Evolutionary conservation across 257 asterid species (phyloP), one percentile per base, ranked within the genome.

Genomic region (Capsicum baccatum): DNA sequence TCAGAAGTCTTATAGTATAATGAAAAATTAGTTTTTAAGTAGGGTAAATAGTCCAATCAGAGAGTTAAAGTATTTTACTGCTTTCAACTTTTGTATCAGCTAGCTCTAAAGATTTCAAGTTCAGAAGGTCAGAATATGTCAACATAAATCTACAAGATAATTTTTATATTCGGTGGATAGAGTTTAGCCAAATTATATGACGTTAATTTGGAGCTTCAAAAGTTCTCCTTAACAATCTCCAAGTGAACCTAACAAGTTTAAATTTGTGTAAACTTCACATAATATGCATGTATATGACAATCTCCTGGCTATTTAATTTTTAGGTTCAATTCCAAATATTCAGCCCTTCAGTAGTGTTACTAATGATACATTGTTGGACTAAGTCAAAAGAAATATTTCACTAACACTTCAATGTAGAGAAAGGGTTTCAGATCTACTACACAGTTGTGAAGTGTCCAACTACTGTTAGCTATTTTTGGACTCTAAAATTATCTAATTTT

Each of bases 71-170:
- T 6, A 52, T 82, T 57, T 67, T 79, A 52, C 67, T 3, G 66
- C 66, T 66, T 50, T 59, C 85, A 35, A 82, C 78, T 52, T 82
- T 62, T 66, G 74, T 67, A 67, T 82, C 66, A 16, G 79, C 67
- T 5, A 82, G 79, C 68, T 82, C 85, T 79, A 82, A 67, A 82
- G 50, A 17, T 50, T 82, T 82, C 67, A 82, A 82, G 80, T 82
- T 50, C 4, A 33, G 21, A 16, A 82, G 85, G 6, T 79, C 85
- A 66, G 80, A 82, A 82, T 21, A 54, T 50, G 42, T 52, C 6
- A 6, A 8, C 47, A 50, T 13, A 21, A 54, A 50, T 54, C 63
- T 74, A 10, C 13, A 52, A 76, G 63, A 76, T 13, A 21, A 50
- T 2, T 12, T 48, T 21, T 76, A 21, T 76, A 8, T 8, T 8